Percentiles rank a stretch among this genome's conserved stretches.
Evolutionary conservation across 805 yeast species (phyloP).

Genomic region (Teunomyces tritomae): DNA sequence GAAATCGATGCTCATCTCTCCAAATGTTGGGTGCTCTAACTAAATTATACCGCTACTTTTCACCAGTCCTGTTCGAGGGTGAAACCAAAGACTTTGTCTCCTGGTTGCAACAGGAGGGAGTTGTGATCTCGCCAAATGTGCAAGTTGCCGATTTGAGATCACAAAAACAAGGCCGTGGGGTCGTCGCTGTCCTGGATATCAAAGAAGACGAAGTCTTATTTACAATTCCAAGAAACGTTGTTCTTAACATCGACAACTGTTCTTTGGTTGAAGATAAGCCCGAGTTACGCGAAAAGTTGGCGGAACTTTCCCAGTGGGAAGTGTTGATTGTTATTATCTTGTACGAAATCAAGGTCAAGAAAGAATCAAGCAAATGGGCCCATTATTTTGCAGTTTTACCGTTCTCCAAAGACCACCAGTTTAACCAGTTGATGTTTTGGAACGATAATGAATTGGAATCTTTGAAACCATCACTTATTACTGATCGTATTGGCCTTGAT

Average conservation of each 20-base stretch:
- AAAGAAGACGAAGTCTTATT: conserved; percentile 62
- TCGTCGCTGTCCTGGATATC: conserved; percentile 64
- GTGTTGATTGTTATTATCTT: conserved; percentile 66
- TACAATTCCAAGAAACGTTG: conserved; percentile 57
- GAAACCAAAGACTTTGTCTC: neutral
- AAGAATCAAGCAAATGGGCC: conserved; percentile 56
- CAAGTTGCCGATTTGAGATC: conserved; percentile 58
- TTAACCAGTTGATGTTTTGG: conserved; percentile 84
- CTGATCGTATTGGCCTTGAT: conserved; percentile 67
- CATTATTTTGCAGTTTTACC: conserved; percentile 77
- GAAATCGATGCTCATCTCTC: conserved; percentile 2
- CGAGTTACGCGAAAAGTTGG: conserved; percentile 32
- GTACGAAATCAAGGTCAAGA: conserved; percentile 51
- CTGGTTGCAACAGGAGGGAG: conserved; percentile 35
- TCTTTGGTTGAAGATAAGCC: conserved; percentile 35
- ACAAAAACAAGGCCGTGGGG: conserved; percentile 71
- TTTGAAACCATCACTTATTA: conserved; percentile 68
- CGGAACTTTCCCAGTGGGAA: conserved; percentile 67
- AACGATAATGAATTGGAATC: conserved; percentile 49
- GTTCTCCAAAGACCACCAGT: conserved; percentile 24
- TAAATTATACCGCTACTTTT: conserved; percentile 1
- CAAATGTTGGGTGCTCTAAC: conserved; percentile 1
- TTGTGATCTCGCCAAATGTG: conserved; percentile 54
- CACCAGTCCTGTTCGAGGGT: neutral
- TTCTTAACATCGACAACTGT: conserved; percentile 62